These are phyloP conservation scores for Apophysomyces elegans DNA, from an alignment of 371 early-diverging fungal species.

Conservation along the genomic window DNA sequence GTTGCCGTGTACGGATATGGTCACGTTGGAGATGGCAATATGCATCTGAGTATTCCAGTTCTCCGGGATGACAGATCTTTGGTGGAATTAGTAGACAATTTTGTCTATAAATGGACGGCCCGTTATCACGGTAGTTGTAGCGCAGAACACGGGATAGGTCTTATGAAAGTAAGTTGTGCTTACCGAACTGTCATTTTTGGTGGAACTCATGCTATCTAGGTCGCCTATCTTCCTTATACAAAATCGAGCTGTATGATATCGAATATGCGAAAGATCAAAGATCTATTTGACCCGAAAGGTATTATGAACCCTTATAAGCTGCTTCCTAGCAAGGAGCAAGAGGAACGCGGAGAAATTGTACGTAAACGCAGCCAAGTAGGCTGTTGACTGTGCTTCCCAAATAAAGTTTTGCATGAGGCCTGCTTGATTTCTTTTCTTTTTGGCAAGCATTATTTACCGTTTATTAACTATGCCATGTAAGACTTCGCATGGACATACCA, in stretches of 20 bases:
- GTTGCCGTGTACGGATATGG: conserved; percentile 85
- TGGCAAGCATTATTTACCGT: background rate
- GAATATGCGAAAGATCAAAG: conserved; percentile 71
- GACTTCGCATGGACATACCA: background rate
- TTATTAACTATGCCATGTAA: background rate
- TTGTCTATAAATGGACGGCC: conserved; percentile 78
- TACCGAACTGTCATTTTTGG: background rate
- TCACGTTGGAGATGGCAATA: conserved; percentile 90
- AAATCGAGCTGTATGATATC: conserved; percentile 57
- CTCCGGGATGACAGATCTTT: conserved; percentile 53
- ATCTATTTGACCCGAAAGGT: conserved; percentile 78
- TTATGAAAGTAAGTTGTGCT: conserved; percentile 48
- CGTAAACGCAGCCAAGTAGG: conserved; percentile 28
- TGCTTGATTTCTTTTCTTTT: background rate
- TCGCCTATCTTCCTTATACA: conserved; percentile 54
- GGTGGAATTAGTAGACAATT: conserved; percentile 82
- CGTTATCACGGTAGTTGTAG: conserved; percentile 59
- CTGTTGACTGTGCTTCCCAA: conserved; percentile 14
- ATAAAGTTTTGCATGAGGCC: conserved; percentile 7
- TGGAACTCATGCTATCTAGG: conserved; percentile 10
- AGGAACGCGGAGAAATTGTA: conserved; percentile 34
- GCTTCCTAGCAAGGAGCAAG: conserved; percentile 42
- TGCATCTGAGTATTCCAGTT: conserved; percentile 89
- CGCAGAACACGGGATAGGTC: conserved; percentile 75
- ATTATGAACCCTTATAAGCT: conserved; percentile 88